These are phyloP conservation scores for Ogataea corticis DNA, from an alignment of 805 yeast species.

Conservation along the genomic window DNA sequence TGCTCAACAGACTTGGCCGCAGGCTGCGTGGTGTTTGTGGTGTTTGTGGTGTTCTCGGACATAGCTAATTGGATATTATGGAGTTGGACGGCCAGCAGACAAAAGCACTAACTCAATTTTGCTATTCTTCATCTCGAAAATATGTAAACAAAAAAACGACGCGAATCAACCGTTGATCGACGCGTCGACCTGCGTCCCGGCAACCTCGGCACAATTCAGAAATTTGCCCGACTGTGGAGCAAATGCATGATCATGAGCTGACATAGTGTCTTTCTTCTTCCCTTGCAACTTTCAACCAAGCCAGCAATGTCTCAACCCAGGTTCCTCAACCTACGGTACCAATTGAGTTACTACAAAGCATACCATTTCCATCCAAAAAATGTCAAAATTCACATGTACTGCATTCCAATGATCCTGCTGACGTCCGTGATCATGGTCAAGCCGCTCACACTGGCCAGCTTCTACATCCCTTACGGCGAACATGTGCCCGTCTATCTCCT, in stretches of 20 bases:
- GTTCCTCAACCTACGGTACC: constrained; percentile 42
- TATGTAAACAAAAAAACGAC: background rate
- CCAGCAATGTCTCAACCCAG: constrained; percentile 17
- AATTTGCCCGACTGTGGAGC: too few species aligned
- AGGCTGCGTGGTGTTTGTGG: background rate
- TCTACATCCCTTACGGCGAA: too few species aligned
- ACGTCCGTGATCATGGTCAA: constrained; percentile 45
- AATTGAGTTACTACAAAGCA: constrained; percentile 59
- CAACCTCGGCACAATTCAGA: too few species aligned
- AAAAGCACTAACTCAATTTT: background rate
- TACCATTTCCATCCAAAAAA: constrained; percentile 44
- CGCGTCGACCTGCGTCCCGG: too few species aligned
- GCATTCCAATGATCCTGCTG: constrained; percentile 75
- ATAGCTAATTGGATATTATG: background rate
- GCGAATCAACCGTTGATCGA: background rate
- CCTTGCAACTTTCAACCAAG: background rate
- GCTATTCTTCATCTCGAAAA: background rate
- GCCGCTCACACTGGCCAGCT: constrained; percentile 6
- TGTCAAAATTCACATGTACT: constrained; percentile 72
- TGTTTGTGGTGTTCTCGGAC: background rate
- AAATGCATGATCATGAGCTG: too few species aligned
- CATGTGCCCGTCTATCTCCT: constrained; percentile 40
- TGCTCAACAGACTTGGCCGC: constrained; percentile 23
- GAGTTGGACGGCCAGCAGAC: background rate
- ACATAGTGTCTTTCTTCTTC: background rate